phyloP scores from a whole-genome alignment of 208 protist species.

The Tritrichomonas foetus region DNA sequence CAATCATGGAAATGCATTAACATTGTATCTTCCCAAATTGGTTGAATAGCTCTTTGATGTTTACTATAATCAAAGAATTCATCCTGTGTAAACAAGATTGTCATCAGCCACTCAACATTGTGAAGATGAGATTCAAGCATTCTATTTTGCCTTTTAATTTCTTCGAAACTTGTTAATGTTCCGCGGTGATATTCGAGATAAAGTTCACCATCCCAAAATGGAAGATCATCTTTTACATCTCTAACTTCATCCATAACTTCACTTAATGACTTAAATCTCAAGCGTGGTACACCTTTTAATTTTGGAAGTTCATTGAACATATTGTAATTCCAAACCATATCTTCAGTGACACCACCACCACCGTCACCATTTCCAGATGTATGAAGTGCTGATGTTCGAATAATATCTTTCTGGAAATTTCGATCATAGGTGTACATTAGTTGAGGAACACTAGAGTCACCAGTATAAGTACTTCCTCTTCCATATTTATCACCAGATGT shows the following conservation, averaged over 20 bases:
- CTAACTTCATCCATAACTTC: background rate
- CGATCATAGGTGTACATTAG: background rate
- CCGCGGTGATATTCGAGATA: conserved; percentile 45
- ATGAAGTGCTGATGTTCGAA: background rate
- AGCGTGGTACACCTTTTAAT: background rate
- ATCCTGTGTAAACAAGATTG: too few relatives aligned
- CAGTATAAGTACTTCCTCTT: conserved; percentile 2
- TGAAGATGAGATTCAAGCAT: background rate
- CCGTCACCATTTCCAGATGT: background rate
- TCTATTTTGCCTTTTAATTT: conserved; percentile 40
- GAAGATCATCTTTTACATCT: background rate
- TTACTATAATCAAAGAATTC: too few relatives aligned
- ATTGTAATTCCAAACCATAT: conserved; percentile 7
- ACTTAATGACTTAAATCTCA: background rate
- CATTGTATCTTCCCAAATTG: background rate
- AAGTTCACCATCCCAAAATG: conserved; percentile 3
- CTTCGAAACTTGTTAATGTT: conserved; percentile 41
- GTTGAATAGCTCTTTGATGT: background rate
- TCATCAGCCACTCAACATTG: background rate
- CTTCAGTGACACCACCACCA: background rate
- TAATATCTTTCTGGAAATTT: background rate
- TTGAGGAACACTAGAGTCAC: background rate
- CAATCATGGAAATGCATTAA: conserved; percentile 24
- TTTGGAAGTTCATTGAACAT: background rate
- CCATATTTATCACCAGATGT: too few relatives aligned